A percentile compares a stretch with the other conserved stretches of the same genome.
These are phyloP conservation scores for Pythium aquatile DNA, from an alignment of 352 stramenopile genomes.

Conservation along the genomic window DNA sequence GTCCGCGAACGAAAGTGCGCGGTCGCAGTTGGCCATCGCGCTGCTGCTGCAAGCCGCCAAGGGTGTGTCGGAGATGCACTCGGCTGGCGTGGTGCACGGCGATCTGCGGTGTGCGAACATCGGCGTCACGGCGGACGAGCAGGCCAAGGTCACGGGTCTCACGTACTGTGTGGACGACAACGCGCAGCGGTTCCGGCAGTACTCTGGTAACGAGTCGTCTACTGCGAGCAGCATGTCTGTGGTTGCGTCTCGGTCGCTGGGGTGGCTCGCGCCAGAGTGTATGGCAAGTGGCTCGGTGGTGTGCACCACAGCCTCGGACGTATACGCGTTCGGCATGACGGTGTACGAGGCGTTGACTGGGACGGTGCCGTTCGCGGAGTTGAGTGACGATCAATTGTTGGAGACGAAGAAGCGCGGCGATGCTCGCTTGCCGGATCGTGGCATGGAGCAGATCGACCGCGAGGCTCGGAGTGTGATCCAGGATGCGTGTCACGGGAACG, in stretches of 20 bases:
- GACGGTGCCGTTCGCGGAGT: background rate
- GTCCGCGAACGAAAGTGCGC: background rate
- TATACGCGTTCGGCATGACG: slow-evolving; percentile 11
- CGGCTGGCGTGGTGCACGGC: background rate
- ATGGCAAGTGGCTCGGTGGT: background rate
- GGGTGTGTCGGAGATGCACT: background rate
- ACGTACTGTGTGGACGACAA: too few species aligned
- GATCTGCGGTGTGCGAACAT: slow-evolving; percentile 1
- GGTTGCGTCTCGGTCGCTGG: too few species aligned
- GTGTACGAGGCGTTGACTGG: slow-evolving; percentile 10
- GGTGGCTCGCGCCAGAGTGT: background rate
- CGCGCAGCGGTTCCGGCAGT: background rate
- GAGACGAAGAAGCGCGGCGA: background rate
- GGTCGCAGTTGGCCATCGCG: background rate
- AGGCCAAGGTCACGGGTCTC: too few species aligned
- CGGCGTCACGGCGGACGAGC: background rate
- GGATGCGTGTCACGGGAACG: background rate
- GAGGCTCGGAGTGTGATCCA: background rate
- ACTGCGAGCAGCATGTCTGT: too few species aligned
- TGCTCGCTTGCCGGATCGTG: too few species aligned
- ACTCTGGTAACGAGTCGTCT: too few species aligned
- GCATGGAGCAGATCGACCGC: background rate
- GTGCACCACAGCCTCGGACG: slow-evolving; percentile 1
- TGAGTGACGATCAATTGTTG: background rate
- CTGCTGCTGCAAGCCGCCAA: background rate